Evolutionary conservation across 495 filamentous ascomycete species (phyloP), one percentile per base, ranked within the genome.

Genomic region (Thermothielavioides terrestris): DNA sequence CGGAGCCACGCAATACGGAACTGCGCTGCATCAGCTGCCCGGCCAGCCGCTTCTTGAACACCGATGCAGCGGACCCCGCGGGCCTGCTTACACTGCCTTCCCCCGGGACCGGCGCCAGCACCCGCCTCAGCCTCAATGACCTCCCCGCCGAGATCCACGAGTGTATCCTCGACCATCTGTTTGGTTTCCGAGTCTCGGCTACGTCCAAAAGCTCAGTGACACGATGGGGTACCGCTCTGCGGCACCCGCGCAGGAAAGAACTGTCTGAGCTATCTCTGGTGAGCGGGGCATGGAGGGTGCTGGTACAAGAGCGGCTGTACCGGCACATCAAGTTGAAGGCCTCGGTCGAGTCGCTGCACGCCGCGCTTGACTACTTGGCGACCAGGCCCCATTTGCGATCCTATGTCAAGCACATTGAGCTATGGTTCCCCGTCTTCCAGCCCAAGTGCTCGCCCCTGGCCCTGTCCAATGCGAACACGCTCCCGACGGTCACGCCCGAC

Each of bases 371-470:
- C 17, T 86, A 79, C 73, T 85, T 88, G 46, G 55, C 64, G 9
- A 53, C 59, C 12, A 73, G 82, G 42, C 70, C 76, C 18, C 78
- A 85, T 53, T 71, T 88, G 4, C 68, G 74, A 26, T 47, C 62
- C 3, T 79, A 85, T 43, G 80, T 87, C 46, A 81, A 81, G 42
- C 82, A 87, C 59, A 72, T 86, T 47, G 83, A 88, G 58, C 71
- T 85, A 15, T 86, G 83, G 79, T 80, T 87, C 40, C 84, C 84
- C 6, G 80, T 86, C 25, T 86, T 83, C 72, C 80, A 82, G 17
- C 69, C 73, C 34, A 70, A 70, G 35, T 72, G 67, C 40, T 57
- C 65, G 2, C 60, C 67, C 23, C 43, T 64, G 42, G 70, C 73
- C 14, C 68, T 75, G 36, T 67, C 71, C 6, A 59, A 54, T 3